These are phyloP conservation scores for Ceriops tagal DNA, from an alignment of 345 rosid genomes.

Conservation along the genomic window DNA sequence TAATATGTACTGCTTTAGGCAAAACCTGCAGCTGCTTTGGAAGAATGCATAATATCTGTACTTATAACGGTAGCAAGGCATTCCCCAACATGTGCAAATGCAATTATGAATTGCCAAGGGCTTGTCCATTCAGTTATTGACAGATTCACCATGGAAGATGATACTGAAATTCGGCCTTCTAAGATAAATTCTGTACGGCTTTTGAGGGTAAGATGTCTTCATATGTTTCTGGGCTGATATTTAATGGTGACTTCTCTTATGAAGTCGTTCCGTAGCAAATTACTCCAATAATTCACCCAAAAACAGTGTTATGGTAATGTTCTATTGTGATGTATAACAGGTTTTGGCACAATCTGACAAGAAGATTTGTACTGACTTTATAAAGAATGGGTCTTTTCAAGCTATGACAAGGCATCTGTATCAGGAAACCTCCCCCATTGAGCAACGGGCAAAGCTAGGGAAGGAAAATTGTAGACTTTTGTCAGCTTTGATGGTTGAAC, in stretches of 20 bases:
- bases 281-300: conserved; percentile 7
- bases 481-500: conserved; percentile 75
- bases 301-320: conserved; percentile 6
- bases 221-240: conserved; percentile 1
- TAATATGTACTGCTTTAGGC: conserved; percentile 47
- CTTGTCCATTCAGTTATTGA: conserved; percentile 58
- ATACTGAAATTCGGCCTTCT: conserved; percentile 38
- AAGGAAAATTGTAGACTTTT: conserved; percentile 64
- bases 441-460: conserved; percentile 66
- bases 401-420: conserved; percentile 71
- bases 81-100: conserved; percentile 70
- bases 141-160: conserved; percentile 48
- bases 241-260: neutral
- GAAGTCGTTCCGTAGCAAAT: conserved; percentile 2
- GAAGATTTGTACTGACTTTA: conserved; percentile 50
- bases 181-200: conserved; percentile 63
- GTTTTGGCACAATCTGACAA: conserved; percentile 67
- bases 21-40: conserved; percentile 44
- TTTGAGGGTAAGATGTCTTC: conserved; percentile 51
- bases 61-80: conserved; percentile 81
- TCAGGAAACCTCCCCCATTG: conserved; percentile 54
- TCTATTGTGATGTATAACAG: conserved; percentile 32
- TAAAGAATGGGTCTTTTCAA: conserved; percentile 48
- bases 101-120: conserved; percentile 68
- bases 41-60: conserved; percentile 58